Base-by-base conservation (phyloP, 495 filamentous ascomycete genomes). In the Annulohypoxylon moriforme region DNA sequence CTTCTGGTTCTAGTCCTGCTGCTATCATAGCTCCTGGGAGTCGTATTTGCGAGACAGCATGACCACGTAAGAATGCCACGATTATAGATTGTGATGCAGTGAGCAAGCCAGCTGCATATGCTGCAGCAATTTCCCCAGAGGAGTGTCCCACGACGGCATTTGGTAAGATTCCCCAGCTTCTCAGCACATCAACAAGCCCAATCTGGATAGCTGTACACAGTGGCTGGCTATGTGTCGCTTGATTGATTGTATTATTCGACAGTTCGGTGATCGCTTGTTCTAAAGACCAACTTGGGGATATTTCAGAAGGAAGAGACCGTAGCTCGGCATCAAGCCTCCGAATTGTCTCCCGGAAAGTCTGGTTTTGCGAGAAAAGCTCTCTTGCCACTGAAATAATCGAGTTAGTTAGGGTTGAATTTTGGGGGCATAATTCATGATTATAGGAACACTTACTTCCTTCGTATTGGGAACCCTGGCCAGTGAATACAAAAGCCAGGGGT, bases 61-160 rank as follows among this genome's bases (percentile, higher is more conserved):
- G 46, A 22, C 83, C 76, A 18, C 80, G 78, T 70, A 84, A 72
- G 79, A 81, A 80, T 0, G 88, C 84, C 0, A 85, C 73, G 6
- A 84, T 64, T 81, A 89, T 89, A 24, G 82, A 82, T 2, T 82
- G 78, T 7, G 81, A 14, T 47, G 72, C 8, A 83, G 83, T 77
- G 9, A 88, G 46, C 11, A 79, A 71, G 1, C 84, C 84, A 1
- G 79, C 76, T 3, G 81, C 77, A 60, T 85, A 87, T 0, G 85
- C 85, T 3, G 86, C 86, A 16, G 79, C 84, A 61, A 91, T 90
- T 66, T 91, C 89, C 2, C 89, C 89, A 65, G 85, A 88, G 0
- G 89, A 91, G 69, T 91, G 89, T 1, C 89, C 89, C 0, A 89
- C 80, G 0, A 87, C 84, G n/a, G 79, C 79, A 1, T 73, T 60